Percentiles rank a stretch among this genome's conserved stretches.
These are phyloP conservation scores for Plenodomus tracheiphilus DNA, from an alignment of 2,329 filamentous ascomycete genomes.

Conservation along the genomic window DNA sequence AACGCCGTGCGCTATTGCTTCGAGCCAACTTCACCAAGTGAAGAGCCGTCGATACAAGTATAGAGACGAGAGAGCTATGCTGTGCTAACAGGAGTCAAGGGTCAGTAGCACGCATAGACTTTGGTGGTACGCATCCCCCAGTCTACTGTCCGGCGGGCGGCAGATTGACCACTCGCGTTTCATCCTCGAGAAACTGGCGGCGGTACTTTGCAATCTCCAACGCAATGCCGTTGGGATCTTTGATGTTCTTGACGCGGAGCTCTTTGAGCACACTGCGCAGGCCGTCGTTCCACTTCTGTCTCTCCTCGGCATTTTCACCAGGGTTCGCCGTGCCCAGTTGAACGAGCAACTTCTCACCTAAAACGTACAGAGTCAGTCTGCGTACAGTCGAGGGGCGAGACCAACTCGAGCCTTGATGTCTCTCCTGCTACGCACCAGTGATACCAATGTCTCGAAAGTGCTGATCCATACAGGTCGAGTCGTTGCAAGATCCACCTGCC, in stretches of 20 bases:
- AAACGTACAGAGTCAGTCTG: conserved; percentile 42
- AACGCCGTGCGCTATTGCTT: conserved; percentile 16
- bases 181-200: conserved; percentile 46
- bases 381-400: conserved; percentile 38
- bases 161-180: conserved; percentile 45
- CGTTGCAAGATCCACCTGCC: conserved; percentile 71
- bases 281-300: conserved; percentile 52
- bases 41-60: conserved; percentile 1
- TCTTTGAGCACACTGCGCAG: conserved; percentile 43
- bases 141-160: conserved; percentile 5
- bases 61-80: conserved; percentile 2
- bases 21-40: conserved; percentile 7
- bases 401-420: background rate
- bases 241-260: conserved; percentile 41
- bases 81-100: background rate
- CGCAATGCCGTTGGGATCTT: conserved; percentile 45
- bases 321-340: conserved; percentile 68
- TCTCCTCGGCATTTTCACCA: conserved; percentile 64
- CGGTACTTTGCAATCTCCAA: conserved; percentile 45
- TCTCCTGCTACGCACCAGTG: conserved; percentile 61
- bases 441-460: conserved; percentile 77
- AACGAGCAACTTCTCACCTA: conserved; percentile 74
- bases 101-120: background rate
- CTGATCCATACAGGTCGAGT: conserved; percentile 72
- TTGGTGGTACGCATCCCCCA: background rate